Percentiles rank a stretch among this genome's conserved stretches.
Conservation (phyloP, 106 monocot species). For the Dendrobium chrysotoxum region DNA sequence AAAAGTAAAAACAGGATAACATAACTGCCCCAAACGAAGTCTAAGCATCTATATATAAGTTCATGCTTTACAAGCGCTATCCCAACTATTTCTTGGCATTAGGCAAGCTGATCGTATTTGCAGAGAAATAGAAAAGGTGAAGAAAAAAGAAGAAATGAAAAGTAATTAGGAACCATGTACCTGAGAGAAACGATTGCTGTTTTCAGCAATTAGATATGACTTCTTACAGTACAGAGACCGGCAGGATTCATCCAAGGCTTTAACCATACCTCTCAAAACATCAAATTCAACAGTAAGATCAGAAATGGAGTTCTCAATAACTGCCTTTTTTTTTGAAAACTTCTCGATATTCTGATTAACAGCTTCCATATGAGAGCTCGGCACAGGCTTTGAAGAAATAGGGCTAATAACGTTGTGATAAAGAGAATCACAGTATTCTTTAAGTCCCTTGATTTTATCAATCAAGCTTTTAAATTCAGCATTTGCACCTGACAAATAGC, state of each 20-base stretch:
- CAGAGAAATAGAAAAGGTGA: not conserved
- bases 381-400: conserved; percentile 17
- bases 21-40: too few relatives aligned
- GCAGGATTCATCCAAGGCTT: conserved; percentile 18
- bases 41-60: too few relatives aligned
- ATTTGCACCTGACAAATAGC: conserved; percentile 33
- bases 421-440: conserved; percentile 21
- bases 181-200: conserved; percentile 20
- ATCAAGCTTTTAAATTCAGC: conserved; percentile 31
- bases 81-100: not conserved
- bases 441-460: conserved; percentile 20
- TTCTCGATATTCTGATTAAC: conserved; percentile 16
- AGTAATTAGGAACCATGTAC: conserved; percentile 10
- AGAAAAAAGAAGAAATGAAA: not conserved
- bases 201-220: conserved; percentile 24
- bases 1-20: too few relatives aligned
- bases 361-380: conserved; percentile 22
- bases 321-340: conserved; percentile 17
- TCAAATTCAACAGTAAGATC: conserved; percentile 20
- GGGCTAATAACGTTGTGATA: conserved; percentile 13
- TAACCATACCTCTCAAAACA: conserved; percentile 15
- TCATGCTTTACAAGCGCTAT: not conserved
- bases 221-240: conserved; percentile 24
- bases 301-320: conserved; percentile 30
- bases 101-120: not conserved